Conservation (phyloP, 2,329 filamentous ascomycete genomes). For the Sporothrix brunneoviolacea region DNA sequence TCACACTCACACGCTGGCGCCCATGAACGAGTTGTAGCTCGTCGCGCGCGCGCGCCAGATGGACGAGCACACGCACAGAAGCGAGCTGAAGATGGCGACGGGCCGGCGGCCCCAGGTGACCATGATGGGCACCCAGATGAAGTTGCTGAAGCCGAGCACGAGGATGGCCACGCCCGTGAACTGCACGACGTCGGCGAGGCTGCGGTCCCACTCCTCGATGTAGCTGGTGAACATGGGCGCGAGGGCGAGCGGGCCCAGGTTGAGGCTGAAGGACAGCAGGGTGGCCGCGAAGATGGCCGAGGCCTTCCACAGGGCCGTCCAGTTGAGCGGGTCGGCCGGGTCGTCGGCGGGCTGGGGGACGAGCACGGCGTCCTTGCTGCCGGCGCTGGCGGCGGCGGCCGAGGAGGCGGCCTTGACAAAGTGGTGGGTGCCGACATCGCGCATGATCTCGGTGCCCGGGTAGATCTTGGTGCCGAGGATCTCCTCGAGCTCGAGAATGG, state of each 20-base stretch:
- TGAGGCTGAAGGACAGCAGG: constrained; percentile 35
- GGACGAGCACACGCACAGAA: constrained; percentile 37
- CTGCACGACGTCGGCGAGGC: constrained; percentile 43
- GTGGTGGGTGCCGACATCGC: constrained; percentile 53
- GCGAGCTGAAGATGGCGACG: constrained; percentile 37
- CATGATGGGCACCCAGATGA: constrained; percentile 43
- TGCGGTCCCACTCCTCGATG: constrained; percentile 47
- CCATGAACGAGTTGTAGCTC: constrained; percentile 57
- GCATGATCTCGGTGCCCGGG: constrained; percentile 34
- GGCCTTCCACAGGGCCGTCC: constrained; percentile 40
- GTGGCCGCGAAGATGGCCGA: constrained; percentile 27
- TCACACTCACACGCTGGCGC: constrained; percentile 52
- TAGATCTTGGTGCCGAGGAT: constrained; percentile 23
- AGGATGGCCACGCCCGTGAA: constrained; percentile 43
- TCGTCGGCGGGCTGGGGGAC: constrained; percentile 42
- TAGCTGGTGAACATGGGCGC: constrained; percentile 53
- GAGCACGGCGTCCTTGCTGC: constrained; percentile 34
- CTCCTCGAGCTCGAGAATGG: constrained; percentile 13
- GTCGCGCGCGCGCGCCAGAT: constrained; percentile 50
- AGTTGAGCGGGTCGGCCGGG: constrained; percentile 43
- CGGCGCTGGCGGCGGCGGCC: constrained; percentile 21
- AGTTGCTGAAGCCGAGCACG: constrained; percentile 43
- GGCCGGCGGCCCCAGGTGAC: constrained; percentile 42
- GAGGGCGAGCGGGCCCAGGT: constrained; percentile 33
- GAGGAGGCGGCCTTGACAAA: constrained; percentile 49